Base-by-base conservation (phyloP, 768 basidiomycete species). In the Naematelia aurantialba region DNA sequence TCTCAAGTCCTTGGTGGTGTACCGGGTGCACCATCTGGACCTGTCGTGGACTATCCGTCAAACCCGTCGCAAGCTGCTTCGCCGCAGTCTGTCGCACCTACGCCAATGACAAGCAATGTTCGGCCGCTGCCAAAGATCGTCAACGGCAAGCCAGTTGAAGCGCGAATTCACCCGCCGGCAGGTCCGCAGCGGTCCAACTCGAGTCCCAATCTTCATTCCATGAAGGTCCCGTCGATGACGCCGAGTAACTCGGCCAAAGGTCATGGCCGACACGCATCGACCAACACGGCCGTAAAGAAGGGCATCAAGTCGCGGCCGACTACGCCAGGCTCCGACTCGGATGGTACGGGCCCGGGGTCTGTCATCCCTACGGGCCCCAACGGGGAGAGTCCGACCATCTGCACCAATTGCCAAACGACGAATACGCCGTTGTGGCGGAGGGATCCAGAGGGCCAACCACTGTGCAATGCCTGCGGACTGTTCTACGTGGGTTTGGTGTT, bases 321-420 rank as follows among this genome's bases (percentile, higher is more conserved):
- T 17, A 39, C 34, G 17, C 34, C 34, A 10, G 29, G 22, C 12
- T 52, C 50, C 50, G 27, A 47, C n/a, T 47, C 24, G 46, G 34
- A 39, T 39, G 34, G 34, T 31, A 55, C 14, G 47, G 52, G 29
- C 29, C 50, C 50, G 12, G 26, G 51, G 21, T 64, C 52, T 51
- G 88, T 70, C n/a, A 62, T 72, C 26, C 59, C 55, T n/a, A 53
- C 51, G 5, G 56, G 39, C 44, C 39, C 56, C 5, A 60, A 57
- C 39, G 74, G 73, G 4, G 76, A 78, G 58, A 74, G 84, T 5
- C 89, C 87, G 8, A 96, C 91, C 1, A 80, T 89, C 26, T 97
- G 93, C 76, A 91, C 89, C 4, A 97, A 97, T 73, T 97, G 93
- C 77, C 87, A 89, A 68, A 97, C 93, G 56, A 93, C 89, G 12